Evolutionary conservation across 1,139 yeast genomes (phyloP), one percentile per base, ranked within the genome.

Genomic region (Suhomyces yuchorum): DNA sequence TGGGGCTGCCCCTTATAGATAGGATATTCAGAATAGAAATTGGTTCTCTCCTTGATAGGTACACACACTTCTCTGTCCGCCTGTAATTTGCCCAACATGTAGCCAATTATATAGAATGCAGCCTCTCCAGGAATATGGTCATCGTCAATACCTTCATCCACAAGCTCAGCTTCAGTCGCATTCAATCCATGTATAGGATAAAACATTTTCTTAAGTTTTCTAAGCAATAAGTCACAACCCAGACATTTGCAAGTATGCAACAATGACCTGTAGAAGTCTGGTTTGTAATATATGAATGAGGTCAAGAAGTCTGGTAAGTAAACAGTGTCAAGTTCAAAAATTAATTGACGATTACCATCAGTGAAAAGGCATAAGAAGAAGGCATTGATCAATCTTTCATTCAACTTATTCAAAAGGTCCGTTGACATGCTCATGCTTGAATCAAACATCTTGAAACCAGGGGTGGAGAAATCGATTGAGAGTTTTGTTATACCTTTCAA

Each of bases 371-470:
- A 55, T 18, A 67, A 52, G 47, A 72, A 69, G 46, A 71, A 71
- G 15, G 74, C 70, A 48, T 70, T 74, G 62, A 71, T 65, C 19
- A 71, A 54, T 40, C 70, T 57, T 48, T 67, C 71, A 52, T 70
- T 71, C 48, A 71, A 55, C 49, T 68, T 61, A 52, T 71, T 71
- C 46, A 71, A 57, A 14, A 65, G 52, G 19, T 44, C 28, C 24
- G 70, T 65, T 6, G 71, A 59, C 67, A 70, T 62, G 12, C 67
- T 68, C 58, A 63, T 60, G 33, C 60, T 61, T 47, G 57, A 58
- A 47, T 67, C 75, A 56, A 71, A 71, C 75, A 71, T 72, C 52
- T 72, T 72, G 53, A 69, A 70, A 5, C 74, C 73, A 1, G 73
- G 73, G 0, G 75, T 70, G 2, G 71, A 61, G 48, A 71, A 70